These are phyloP conservation scores for Thozetella sp. DNA, from an alignment of 495 filamentous ascomycete genomes.

Conservation along the genomic window DNA sequence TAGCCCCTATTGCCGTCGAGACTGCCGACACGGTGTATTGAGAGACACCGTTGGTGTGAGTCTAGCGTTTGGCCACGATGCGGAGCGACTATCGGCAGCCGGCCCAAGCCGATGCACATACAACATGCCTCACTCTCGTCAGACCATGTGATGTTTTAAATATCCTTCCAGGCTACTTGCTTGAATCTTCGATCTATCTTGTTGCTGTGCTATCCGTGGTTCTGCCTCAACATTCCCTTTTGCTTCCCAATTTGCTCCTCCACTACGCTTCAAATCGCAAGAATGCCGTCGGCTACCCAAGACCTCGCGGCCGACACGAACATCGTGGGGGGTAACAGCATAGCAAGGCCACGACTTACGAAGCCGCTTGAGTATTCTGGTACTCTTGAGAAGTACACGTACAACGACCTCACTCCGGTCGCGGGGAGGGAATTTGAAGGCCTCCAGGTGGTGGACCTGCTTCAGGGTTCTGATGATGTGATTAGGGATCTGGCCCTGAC, in stretches of 20 bases:
- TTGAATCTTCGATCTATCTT: too few species aligned
- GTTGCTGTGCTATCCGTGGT: too few species aligned
- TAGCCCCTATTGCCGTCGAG: too few species aligned
- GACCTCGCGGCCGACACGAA: not conserved
- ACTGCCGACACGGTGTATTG: too few species aligned
- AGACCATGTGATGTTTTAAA: not conserved
- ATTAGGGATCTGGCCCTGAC: conserved; percentile 17
- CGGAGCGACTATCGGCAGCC: too few species aligned
- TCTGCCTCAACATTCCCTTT: not conserved
- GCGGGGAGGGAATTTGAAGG: conserved; percentile 74
- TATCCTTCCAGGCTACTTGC: too few species aligned
- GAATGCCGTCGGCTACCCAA: conserved; percentile 15
- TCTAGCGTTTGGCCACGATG: too few species aligned
- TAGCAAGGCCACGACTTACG: conserved; percentile 9
- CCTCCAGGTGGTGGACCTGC: conserved; percentile 64
- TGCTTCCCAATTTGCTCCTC: not conserved
- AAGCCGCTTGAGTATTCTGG: conserved; percentile 12
- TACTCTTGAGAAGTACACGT: conserved; percentile 15
- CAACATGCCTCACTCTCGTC: not conserved
- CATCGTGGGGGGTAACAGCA: conserved; percentile 15
- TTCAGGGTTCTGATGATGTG: conserved; percentile 11
- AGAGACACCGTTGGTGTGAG: too few species aligned
- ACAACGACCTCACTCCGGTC: conserved; percentile 68
- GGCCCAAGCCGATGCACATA: not conserved
- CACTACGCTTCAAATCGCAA: not conserved